Percentiles rank a stretch among this genome's conserved stretches.
Evolutionary conservation across 2,329 filamentous ascomycete species (phyloP).

Genomic region (Amesomyces nigricolor): DNA sequence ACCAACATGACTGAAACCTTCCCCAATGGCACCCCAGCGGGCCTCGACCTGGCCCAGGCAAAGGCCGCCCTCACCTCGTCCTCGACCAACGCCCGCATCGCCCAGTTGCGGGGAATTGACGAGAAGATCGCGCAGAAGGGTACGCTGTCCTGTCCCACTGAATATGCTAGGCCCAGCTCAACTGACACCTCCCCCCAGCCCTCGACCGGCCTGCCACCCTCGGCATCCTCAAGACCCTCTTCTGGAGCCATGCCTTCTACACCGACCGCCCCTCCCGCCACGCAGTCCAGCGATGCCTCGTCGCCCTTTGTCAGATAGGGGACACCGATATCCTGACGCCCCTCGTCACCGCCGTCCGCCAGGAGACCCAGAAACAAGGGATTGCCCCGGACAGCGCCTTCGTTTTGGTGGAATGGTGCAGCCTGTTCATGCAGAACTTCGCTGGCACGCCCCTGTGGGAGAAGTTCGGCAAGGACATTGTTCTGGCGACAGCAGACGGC

Average conservation of each 20-base stretch:
- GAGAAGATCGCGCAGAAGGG: slow-evolving; percentile 52
- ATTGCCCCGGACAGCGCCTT: slow-evolving; percentile 79
- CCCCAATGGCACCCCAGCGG: slow-evolving; percentile 37
- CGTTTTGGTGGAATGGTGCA: slow-evolving; percentile 86
- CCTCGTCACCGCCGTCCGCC: slow-evolving; percentile 61
- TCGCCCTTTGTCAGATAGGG: slow-evolving; percentile 52
- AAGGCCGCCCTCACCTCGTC: slow-evolving; percentile 54
- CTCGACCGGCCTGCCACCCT: slow-evolving; percentile 45
- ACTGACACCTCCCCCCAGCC: slow-evolving; percentile 31
- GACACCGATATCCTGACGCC: slow-evolving; percentile 55
- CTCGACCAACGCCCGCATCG: slow-evolving; percentile 52
- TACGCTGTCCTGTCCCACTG: slow-evolving; percentile 31
- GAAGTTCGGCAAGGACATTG: slow-evolving; percentile 57
- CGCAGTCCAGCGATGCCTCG: slow-evolving; percentile 76
- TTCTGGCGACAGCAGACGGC: slow-evolving; percentile 64
- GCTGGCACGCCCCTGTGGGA: slow-evolving; percentile 58
- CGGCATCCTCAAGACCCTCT: slow-evolving; percentile 64
- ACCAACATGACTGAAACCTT: slow-evolving; percentile 47
- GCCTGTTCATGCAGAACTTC: slow-evolving; percentile 68
- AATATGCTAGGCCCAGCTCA: background rate
- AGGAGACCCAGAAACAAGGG: slow-evolving; percentile 68
- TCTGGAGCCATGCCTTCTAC: slow-evolving; percentile 84
- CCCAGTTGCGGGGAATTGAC: slow-evolving; percentile 50
- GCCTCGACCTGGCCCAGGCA: slow-evolving; percentile 46
- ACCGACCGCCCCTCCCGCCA: slow-evolving; percentile 76